A percentile compares a stretch with the other conserved stretches of the same genome.
These are phyloP conservation scores for Xylaria sp. DNA, from an alignment of 2,329 filamentous ascomycete species.

Conservation along the genomic window DNA sequence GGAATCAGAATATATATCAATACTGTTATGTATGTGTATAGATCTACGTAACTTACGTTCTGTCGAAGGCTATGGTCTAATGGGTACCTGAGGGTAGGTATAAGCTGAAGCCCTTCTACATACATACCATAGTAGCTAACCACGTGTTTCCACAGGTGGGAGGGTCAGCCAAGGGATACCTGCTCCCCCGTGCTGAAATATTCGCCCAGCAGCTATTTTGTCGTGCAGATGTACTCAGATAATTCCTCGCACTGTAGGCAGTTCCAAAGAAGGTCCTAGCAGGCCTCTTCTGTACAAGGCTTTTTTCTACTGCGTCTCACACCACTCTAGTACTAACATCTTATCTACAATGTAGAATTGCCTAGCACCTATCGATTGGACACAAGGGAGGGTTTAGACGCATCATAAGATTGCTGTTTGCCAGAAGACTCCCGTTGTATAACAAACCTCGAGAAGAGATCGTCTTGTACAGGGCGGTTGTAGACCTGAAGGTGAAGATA, in stretches of 20 bases:
- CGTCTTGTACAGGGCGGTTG: no score
- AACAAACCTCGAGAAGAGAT: background rate
- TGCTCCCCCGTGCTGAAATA: slow-evolving; percentile 37
- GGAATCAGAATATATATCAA: background rate
- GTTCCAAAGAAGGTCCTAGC: slow-evolving; percentile 2
- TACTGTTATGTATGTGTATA: background rate
- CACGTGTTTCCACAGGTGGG: slow-evolving; percentile 37
- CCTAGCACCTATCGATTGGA: slow-evolving; percentile 6
- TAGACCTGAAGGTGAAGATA: no score
- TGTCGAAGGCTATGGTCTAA: background rate
- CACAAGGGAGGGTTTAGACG: slow-evolving; percentile 7
- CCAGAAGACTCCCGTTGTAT: background rate
- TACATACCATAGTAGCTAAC: background rate
- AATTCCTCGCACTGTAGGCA: slow-evolving; percentile 5
- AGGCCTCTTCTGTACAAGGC: background rate
- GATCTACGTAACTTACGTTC: no score
- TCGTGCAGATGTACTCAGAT: slow-evolving; percentile 12
- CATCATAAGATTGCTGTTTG: background rate
- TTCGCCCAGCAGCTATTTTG: slow-evolving; percentile 31
- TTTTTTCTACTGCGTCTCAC: slow-evolving; percentile 14
- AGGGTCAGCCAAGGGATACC: slow-evolving; percentile 22
- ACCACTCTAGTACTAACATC: background rate
- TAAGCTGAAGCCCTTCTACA: no score
- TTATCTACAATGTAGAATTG: background rate
- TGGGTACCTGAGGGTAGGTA: background rate